Evolutionary conservation across 2,329 filamentous ascomycete species (phyloP).

Genomic region (Fusarium anthophilum): DNA sequence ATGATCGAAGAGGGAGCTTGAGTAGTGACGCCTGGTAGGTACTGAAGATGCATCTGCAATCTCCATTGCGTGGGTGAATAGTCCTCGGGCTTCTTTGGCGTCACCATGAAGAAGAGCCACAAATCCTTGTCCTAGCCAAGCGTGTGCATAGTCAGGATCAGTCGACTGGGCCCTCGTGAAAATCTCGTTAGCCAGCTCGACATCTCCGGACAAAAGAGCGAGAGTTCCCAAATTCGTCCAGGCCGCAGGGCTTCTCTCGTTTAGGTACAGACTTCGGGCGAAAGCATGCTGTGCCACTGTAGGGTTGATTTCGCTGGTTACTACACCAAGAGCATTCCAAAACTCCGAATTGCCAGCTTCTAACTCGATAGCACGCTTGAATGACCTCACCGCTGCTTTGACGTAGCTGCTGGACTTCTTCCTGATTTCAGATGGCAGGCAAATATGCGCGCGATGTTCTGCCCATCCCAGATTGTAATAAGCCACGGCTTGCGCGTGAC

Average conservation of each 20-base stretch:
- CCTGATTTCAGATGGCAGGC: constrained; percentile 61
- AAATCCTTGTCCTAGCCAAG: constrained; percentile 93
- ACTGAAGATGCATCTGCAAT: constrained; percentile 82
- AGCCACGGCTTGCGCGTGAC: constrained; percentile 91
- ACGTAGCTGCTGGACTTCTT: constrained; percentile 75
- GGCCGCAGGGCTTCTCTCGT: constrained; percentile 82
- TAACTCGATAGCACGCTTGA: constrained; percentile 95
- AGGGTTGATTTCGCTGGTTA: constrained; percentile 85
- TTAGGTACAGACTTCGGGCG: constrained; percentile 89
- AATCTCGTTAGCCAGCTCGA: constrained; percentile 85
- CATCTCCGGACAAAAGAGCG: constrained; percentile 84
- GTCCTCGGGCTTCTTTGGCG: constrained; percentile 76
- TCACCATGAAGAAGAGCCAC: constrained; percentile 83
- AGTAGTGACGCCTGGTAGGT: constrained; percentile 80
- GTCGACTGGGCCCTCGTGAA: constrained; percentile 93
- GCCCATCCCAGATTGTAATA: constrained; percentile 98
- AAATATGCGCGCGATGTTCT: constrained; percentile 82
- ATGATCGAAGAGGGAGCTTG: constrained; percentile 83
- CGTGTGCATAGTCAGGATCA: constrained; percentile 91
- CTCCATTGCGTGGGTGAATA: constrained; percentile 95
- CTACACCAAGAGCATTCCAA: constrained; percentile 95
- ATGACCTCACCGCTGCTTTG: constrained; percentile 85
- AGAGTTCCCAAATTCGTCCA: constrained; percentile 94
- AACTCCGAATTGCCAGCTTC: constrained; percentile 95
- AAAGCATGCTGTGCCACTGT: constrained; percentile 93